A percentile compares a stretch with the other conserved stretches of the same genome.
Conservation (phyloP, 1,284 basidiomycete species). For the Ceratobasidium sp. region DNA sequence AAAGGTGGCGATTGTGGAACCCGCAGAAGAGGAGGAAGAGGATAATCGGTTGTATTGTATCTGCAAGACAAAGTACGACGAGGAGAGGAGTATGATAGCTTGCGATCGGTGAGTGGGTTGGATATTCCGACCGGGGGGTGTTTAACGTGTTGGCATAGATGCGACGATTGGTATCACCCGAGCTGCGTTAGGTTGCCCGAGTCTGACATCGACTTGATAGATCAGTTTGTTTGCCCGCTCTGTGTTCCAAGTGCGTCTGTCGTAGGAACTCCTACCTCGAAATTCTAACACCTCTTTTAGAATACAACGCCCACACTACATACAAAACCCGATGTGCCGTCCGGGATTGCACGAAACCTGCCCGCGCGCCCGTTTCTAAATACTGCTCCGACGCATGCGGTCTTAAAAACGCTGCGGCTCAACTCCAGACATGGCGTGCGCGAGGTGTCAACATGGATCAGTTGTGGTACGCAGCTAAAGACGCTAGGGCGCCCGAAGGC, state of each 20-base stretch:
- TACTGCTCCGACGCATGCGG: constrained; percentile 87
- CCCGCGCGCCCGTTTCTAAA: constrained; percentile 82
- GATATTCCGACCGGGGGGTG: background rate
- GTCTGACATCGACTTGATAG: constrained; percentile 81
- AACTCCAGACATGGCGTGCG: constrained; percentile 35
- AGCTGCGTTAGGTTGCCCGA: constrained; percentile 83
- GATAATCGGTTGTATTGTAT: constrained; percentile 87
- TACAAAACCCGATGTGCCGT: constrained; percentile 77
- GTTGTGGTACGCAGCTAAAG: constrained; percentile 46
- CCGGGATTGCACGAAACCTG: constrained; percentile 74
- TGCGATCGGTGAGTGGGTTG: constrained; percentile 76
- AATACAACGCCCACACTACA: constrained; percentile 75
- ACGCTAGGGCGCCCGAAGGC: constrained; percentile 32
- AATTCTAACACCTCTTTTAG: constrained; percentile 60
- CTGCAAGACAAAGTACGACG: constrained; percentile 83
- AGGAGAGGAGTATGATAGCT: constrained; percentile 88
- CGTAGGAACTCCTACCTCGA: background rate
- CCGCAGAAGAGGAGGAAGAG: constrained; percentile 64
- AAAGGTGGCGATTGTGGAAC: constrained; percentile 31
- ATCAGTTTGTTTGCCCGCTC: constrained; percentile 85
- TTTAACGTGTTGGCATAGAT: constrained; percentile 61
- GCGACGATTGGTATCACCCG: constrained; percentile 92
- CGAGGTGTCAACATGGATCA: constrained; percentile 41
- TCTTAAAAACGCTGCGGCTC: constrained; percentile 54
- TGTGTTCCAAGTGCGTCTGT: constrained; percentile 75